Conservation (phyloP, 495 filamentous ascomycete species). For the Aspergillus sclerotiicarbonarius region DNA sequence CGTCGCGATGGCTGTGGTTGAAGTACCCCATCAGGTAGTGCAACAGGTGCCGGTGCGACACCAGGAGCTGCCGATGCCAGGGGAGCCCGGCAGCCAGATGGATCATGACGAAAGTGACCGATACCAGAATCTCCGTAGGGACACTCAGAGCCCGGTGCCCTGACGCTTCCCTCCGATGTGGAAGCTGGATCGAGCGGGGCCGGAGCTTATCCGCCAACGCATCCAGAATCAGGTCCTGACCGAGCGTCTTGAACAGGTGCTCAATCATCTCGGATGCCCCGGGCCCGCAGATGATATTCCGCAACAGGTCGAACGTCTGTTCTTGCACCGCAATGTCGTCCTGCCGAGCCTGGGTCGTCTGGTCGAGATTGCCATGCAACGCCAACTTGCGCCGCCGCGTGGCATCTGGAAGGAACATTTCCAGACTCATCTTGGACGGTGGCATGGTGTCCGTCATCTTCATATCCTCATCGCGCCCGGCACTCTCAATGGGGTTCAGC, state of each 20-base stretch:
- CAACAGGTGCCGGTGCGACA: conserved; percentile 59
- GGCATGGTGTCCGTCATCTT: conserved; percentile 56
- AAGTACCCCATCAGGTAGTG: conserved; percentile 55
- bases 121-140: conserved; percentile 71
- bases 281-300: conserved; percentile 78
- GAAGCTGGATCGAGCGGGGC: conserved; percentile 46
- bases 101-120: conserved; percentile 73
- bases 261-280: conserved; percentile 78
- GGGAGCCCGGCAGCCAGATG: conserved; percentile 81
- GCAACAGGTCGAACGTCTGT: conserved; percentile 80
- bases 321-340: conserved; percentile 87
- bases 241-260: conserved; percentile 71
- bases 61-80: conserved; percentile 72
- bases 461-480: conserved; percentile 63
- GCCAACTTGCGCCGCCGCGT: conserved; percentile 45
- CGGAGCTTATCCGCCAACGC: conserved; percentile 72
- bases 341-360: conserved; percentile 55
- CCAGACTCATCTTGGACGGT: conserved; percentile 41
- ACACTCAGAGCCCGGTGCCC: conserved; percentile 31
- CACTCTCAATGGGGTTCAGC: conserved; percentile 57
- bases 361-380: conserved; percentile 48
- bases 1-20: conserved; percentile 62
- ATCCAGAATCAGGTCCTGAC: conserved; percentile 70
- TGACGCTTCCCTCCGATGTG: conserved; percentile 35
- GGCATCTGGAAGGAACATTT: conserved; percentile 41